Evolutionary conservation across 805 yeast genomes (phyloP).

Genomic region (Saccharomycopsis selenospora): DNA sequence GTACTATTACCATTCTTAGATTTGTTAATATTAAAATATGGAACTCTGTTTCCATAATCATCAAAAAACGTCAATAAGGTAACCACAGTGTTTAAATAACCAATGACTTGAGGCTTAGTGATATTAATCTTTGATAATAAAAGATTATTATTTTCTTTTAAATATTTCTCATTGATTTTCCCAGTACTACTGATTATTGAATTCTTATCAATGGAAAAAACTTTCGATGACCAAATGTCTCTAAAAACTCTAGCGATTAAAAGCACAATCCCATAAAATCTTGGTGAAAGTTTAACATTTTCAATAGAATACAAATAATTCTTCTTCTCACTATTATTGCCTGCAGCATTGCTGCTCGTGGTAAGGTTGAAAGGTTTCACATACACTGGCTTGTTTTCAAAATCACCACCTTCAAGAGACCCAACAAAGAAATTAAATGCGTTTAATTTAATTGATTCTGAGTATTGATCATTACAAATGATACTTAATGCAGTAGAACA

Average conservation of each 20-base stretch:
- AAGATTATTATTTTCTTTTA: conserved; percentile 32
- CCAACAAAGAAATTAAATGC: conserved; percentile 35
- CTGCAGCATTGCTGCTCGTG: conserved; percentile 13
- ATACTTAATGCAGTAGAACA: conserved; percentile 83
- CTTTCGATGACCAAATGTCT: conserved; percentile 68
- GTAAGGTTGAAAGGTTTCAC: conserved; percentile 22
- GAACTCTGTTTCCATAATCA: conserved; percentile 37
- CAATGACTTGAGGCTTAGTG: conserved; percentile 38
- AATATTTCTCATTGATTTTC: conserved; percentile 25
- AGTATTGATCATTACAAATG: conserved; percentile 64
- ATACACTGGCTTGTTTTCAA: conserved; percentile 37
- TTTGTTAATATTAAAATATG: conserved; percentile 29
- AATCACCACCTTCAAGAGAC: conserved; percentile 33
- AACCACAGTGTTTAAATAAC: conserved; percentile 40
- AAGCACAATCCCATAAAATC: conserved; percentile 82
- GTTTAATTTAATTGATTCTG: conserved; percentile 41
- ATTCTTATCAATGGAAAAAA: conserved; percentile 40
- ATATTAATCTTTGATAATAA: conserved; percentile 31
- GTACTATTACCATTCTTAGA: not conserved
- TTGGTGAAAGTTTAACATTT: conserved; percentile 81
- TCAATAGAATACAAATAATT: conserved; percentile 37
- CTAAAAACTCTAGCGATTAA: conserved; percentile 73
- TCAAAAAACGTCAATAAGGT: conserved; percentile 39
- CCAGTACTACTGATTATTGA: conserved; percentile 33
- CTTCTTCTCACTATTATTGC: not conserved